Evolutionary conservation across 1,284 basidiomycete species (phyloP).

Genomic region (Boletellus deceptivus): DNA sequence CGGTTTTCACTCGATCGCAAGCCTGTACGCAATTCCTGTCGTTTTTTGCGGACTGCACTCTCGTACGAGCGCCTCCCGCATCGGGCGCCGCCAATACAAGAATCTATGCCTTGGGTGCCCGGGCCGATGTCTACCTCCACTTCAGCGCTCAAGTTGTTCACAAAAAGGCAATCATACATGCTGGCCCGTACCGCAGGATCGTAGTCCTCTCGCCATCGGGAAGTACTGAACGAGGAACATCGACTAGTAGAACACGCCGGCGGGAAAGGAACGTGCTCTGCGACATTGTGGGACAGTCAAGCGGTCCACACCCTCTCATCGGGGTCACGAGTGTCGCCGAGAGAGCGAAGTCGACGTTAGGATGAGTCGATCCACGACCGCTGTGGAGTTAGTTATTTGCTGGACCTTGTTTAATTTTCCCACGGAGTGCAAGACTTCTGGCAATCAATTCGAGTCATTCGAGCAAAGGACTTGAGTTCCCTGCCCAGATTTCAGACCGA

Average conservation of each 20-base stretch:
- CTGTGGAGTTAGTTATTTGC: background rate
- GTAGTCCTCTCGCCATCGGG: conserved; percentile 64
- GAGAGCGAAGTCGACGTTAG: conserved; percentile 62
- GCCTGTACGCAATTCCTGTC: conserved; percentile 74
- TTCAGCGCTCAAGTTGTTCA: conserved; percentile 61
- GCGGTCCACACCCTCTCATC: conserved; percentile 62
- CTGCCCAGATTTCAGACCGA: background rate
- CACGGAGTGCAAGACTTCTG: background rate
- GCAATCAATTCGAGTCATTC: background rate
- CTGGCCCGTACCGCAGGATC: conserved; percentile 73
- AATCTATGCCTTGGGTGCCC: conserved; percentile 69
- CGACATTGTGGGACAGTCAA: conserved; percentile 64
- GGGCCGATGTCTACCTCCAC: conserved; percentile 69
- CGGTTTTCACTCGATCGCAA: conserved; percentile 33
- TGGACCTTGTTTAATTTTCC: background rate
- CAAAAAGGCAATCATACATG: conserved; percentile 53
- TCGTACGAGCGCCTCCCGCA: conserved; percentile 71
- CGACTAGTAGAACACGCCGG: conserved; percentile 55
- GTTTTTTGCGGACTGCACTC: conserved; percentile 68
- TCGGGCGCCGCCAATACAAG: conserved; percentile 65
- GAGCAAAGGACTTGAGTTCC: background rate
- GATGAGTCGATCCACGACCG: conserved; percentile 35
- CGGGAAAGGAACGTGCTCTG: conserved; percentile 59
- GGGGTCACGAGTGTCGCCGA: conserved; percentile 63
- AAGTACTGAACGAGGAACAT: conserved; percentile 66